phyloP scores from a whole-genome alignment of 495 filamentous ascomycete species.

The Collariella sp. region DNA sequence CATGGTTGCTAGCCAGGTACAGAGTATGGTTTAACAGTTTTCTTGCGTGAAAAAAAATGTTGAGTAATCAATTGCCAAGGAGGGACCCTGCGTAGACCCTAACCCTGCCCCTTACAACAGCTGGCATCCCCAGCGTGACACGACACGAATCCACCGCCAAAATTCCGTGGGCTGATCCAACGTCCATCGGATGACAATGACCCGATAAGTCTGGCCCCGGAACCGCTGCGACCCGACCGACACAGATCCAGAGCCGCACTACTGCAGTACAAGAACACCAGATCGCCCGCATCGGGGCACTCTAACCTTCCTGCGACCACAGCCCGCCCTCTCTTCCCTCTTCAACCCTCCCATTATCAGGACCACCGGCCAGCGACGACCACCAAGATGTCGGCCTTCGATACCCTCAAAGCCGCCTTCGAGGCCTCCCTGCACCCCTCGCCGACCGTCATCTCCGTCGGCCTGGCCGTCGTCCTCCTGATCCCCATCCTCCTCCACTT shows the following conservation, averaged over 20 bases:
- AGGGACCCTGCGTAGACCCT: not conserved
- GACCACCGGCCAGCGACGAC: conserved; percentile 1
- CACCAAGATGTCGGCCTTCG: conserved; percentile 12
- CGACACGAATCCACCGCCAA: not conserved
- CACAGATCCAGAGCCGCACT: not conserved
- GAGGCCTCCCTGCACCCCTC: conserved; percentile 46
- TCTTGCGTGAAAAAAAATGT: no score
- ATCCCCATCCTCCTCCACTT: conserved; percentile 72
- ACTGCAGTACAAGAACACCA: not conserved
- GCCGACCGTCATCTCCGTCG: conserved; percentile 49
- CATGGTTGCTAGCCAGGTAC: no score
- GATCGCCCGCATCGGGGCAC: not conserved
- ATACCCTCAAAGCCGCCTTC: conserved; percentile 26
- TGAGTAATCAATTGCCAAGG: not conserved
- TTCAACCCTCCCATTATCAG: not conserved
- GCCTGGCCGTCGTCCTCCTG: conserved; percentile 59
- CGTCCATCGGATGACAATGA: conserved; percentile 8
- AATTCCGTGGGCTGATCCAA: conserved; percentile 2
- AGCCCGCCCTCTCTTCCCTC: not conserved
- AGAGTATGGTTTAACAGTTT: no score
- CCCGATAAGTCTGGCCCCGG: not conserved
- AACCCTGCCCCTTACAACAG: not conserved
- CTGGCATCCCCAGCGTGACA: not conserved
- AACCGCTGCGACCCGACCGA: not conserved
- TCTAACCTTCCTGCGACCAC: not conserved